Evolutionary conservation across 176 grass and related monocot genomes (phyloP).

Genomic region (barley (Hordeum vulgare)): DNA sequence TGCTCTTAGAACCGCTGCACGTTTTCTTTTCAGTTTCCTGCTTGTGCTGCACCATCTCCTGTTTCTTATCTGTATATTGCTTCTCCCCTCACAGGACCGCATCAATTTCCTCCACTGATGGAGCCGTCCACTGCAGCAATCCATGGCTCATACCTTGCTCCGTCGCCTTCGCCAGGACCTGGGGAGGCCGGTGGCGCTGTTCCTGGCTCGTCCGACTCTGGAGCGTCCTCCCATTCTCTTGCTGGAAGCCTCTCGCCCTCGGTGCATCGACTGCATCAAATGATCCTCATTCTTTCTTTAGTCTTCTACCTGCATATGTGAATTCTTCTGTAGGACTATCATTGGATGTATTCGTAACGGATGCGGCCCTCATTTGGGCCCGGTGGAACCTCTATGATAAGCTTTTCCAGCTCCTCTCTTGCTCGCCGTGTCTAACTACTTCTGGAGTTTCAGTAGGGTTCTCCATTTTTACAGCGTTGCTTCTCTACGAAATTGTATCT

Average conservation of each 20-base stretch:
- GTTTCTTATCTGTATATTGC: not conserved
- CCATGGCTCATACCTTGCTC: constrained; percentile 37
- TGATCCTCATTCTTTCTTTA: constrained; percentile 36
- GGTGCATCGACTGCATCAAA: not conserved
- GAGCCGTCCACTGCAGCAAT: constrained; percentile 35
- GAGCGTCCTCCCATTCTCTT: constrained; percentile 27
- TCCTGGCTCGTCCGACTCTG: constrained; percentile 32
- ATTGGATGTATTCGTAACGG: constrained; percentile 21
- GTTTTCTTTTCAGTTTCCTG: not conserved
- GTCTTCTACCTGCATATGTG: constrained; percentile 29
- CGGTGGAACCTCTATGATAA: not conserved
- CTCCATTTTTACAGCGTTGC: not conserved
- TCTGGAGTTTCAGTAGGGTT: not conserved
- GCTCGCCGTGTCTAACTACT: not conserved
- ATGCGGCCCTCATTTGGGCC: not conserved
- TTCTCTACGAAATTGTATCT: too few species aligned
- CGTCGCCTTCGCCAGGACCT: constrained; percentile 52
- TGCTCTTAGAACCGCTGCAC: not conserved
- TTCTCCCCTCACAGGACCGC: constrained; percentile 37
- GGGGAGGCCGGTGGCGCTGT: constrained; percentile 49
- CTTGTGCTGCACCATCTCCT: not conserved
- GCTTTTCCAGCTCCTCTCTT: not conserved
- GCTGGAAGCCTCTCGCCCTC: constrained; percentile 24
- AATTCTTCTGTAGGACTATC: constrained; percentile 29
- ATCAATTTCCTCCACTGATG: constrained; percentile 59